These are phyloP conservation scores for Emmonsiellopsis sp. DNA, from an alignment of 2,329 filamentous ascomycete genomes.

Conservation along the genomic window DNA sequence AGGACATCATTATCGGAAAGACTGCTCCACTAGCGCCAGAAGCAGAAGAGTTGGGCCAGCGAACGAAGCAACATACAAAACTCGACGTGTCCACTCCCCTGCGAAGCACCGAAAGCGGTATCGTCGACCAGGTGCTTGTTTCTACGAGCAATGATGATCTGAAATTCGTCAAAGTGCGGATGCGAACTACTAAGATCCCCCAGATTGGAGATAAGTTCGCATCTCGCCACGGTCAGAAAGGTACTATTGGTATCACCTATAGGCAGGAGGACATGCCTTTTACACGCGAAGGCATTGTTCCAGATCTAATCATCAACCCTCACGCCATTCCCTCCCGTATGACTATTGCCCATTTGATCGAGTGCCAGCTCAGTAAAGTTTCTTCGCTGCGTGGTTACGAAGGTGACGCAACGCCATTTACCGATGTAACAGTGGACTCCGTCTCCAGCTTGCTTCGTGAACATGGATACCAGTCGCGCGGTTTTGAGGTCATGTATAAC, in stretches of 20 bases:
- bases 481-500: constrained; percentile 98
- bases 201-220: constrained; percentile 99
- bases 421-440: constrained; percentile 90
- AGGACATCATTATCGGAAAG: constrained; percentile 99
- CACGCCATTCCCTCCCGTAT: constrained; percentile 99
- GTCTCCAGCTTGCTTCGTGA: constrained; percentile 78
- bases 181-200: constrained; percentile 92
- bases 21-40: constrained; percentile 91
- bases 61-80: constrained; percentile 83
- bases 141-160: constrained; percentile 92
- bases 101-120: constrained; percentile 91
- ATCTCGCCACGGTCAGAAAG: constrained; percentile 97
- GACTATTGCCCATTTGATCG: constrained; percentile 99
- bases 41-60: constrained; percentile 84
- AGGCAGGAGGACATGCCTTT: constrained; percentile 99
- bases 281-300: constrained; percentile 78
- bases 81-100: constrained; percentile 92
- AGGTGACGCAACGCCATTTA: constrained; percentile 96
- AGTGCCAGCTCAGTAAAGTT: constrained; percentile 95
- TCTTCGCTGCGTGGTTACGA: constrained; percentile 88
- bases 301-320: constrained; percentile 97
- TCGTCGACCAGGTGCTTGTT: constrained; percentile 85
- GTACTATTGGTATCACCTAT: constrained; percentile 97
- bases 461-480: constrained; percentile 91
- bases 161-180: constrained; percentile 94